A percentile compares a stretch with the other conserved stretches of the same genome.
phyloP scores from a whole-genome alignment of 768 basidiomycete genomes.

The Trametes maxima region DNA sequence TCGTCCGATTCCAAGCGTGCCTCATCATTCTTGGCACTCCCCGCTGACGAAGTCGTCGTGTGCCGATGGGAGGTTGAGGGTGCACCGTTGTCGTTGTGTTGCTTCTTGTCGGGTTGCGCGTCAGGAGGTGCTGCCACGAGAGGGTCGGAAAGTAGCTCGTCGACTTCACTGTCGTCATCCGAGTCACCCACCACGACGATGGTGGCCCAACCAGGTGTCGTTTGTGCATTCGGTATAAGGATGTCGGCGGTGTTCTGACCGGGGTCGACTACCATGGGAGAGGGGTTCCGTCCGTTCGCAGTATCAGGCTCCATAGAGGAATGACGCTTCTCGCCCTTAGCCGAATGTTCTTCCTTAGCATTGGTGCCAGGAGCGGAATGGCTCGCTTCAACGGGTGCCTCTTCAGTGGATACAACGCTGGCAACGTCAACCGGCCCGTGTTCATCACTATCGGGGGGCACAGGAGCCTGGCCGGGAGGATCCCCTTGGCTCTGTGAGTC shows the following conservation, averaged over 20 bases:
- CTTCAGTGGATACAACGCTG: too few relatives aligned
- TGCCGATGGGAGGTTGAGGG: not conserved
- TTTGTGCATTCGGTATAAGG: not conserved
- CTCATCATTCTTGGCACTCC: not conserved
- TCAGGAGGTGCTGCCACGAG: not conserved
- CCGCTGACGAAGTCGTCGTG: not conserved
- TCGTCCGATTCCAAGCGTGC: conserved; percentile 23
- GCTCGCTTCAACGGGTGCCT: too few relatives aligned
- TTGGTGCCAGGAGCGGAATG: not conserved
- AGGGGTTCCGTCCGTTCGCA: not conserved
- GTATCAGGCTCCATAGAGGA: too few relatives aligned
- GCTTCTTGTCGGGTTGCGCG: not conserved
- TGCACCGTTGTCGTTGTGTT: not conserved
- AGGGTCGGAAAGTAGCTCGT: conserved; percentile 15
- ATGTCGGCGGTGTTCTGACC: not conserved
- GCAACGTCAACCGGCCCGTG: not conserved
- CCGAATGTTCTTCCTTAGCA: not conserved
- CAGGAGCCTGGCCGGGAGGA: not conserved
- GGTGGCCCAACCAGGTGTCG: conserved; percentile 1
- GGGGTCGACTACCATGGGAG: not conserved
- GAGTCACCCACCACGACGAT: not conserved
- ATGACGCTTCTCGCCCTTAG: too few relatives aligned
- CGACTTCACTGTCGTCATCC: conserved; percentile 14
- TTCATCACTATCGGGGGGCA: not conserved
- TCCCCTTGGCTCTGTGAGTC: conserved; percentile 21